Evolutionary conservation across 805 yeast genomes (phyloP), one percentile per base, ranked within the genome.

Genomic region (Candida railenensis): DNA sequence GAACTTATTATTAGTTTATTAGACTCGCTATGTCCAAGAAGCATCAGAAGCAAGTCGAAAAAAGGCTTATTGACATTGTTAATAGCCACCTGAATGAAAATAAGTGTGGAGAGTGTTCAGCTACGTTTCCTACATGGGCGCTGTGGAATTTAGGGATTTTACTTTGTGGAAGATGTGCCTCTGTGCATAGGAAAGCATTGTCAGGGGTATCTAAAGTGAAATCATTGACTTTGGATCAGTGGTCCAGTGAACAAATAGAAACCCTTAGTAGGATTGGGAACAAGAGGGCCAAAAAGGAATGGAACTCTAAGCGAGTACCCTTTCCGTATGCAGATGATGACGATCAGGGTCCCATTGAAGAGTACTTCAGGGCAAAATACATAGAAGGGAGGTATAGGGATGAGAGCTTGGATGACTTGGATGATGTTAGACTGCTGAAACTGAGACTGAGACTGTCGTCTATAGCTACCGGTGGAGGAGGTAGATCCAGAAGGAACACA

Each of bases 111-210:
- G 96, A 88, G 60, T 88, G 96, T 66, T 78, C 80, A 2, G 67
- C 81, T 3, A 59, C 77, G 3, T 83, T 77, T 62, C 94, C 96
- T 7, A 87, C 86, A 54, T 72, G 76, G 76, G 76, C 76, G 2
- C 68, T 74, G 34, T 63, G 57, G 47, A 69, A 61, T 50, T 49
- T 87, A 37, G 96, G 95, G 22, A 67, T 87, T 3, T 82, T 89
- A 48, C 69, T 89, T 15, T 89, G 96, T 69, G 94, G 94, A 14
- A 71, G 94, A 53, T 89, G 96, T 74, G 92, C 95, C 7, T 81
- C 88, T 3, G 74, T 83, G 30, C 96, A 89, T 63, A 72, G 89
- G 49, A 77, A 78, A 46, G 69, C 87, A 37, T 58, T 72, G 19
- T 54, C 53, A 16, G n/a, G 14, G 11, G 64, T 83, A 11, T 83